phyloP scores from a whole-genome alignment of 495 filamentous ascomycete genomes.

The Xylaria venustula region DNA sequence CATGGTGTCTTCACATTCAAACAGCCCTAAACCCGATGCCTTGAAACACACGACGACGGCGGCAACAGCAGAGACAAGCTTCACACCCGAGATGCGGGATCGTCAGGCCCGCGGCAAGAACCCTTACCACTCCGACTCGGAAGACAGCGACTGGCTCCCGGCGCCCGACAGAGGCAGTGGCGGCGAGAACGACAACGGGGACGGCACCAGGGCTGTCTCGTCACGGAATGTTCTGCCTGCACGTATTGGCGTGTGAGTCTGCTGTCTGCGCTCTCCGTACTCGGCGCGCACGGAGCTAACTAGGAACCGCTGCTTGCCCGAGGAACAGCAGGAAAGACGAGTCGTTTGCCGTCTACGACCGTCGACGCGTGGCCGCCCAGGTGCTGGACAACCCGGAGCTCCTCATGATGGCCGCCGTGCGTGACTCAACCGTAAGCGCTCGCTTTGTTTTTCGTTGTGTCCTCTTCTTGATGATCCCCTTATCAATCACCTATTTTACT shows the following conservation, averaged over 20 bases:
- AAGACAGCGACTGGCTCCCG: slow-evolving; percentile 19
- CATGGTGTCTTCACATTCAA: neutral
- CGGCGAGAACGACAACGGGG: neutral
- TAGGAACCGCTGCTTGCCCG: too few species aligned
- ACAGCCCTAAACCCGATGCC: neutral
- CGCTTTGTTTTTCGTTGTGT: too few species aligned
- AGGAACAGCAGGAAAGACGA: slow-evolving; percentile 16
- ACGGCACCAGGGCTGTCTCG: neutral
- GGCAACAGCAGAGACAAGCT: slow-evolving; percentile 4
- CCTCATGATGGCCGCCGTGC: slow-evolving; percentile 52
- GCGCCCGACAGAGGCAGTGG: slow-evolving; percentile 13
- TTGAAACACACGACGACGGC: neutral
- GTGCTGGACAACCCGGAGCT: slow-evolving; percentile 51
- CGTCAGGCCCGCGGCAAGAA: slow-evolving; percentile 53
- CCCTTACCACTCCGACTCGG: slow-evolving; percentile 39
- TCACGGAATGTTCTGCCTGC: neutral
- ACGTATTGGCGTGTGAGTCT: neutral
- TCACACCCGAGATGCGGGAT: slow-evolving; percentile 47
- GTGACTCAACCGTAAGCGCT: slow-evolving; percentile 42
- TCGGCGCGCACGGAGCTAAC: too few species aligned
- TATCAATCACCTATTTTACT: too few species aligned
- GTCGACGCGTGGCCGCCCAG: slow-evolving; percentile 40
- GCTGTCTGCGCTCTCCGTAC: too few species aligned
- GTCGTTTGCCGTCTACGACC: slow-evolving; percentile 31
- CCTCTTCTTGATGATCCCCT: too few species aligned